Percentiles rank a stretch among this genome's conserved stretches.
These are phyloP conservation scores for Fabrea salina DNA, from an alignment of 169 alveolate genomes.

Conservation along the genomic window DNA sequence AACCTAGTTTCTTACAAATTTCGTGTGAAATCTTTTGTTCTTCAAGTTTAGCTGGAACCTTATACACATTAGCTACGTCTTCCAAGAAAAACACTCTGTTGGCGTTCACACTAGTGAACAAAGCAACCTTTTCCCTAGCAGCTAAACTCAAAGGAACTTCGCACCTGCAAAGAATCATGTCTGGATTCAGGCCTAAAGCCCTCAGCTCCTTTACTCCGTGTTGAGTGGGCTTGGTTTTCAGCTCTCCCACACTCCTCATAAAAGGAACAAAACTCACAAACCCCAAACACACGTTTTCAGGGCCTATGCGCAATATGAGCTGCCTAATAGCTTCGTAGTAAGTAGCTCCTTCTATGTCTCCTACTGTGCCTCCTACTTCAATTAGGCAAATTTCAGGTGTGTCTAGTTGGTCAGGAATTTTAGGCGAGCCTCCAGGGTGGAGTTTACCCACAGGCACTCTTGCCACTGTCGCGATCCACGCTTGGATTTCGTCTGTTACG, in stretches of 20 bases:
- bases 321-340: slow-evolving; percentile 93
- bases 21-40: neutral
- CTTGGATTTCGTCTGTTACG: slow-evolving; percentile 64
- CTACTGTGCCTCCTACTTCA: slow-evolving; percentile 98
- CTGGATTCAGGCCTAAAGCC: neutral
- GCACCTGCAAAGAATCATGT: neutral
- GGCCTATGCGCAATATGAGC: slow-evolving; percentile 72
- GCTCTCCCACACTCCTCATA: slow-evolving; percentile 84
- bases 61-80: slow-evolving; percentile 4
- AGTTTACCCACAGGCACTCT: slow-evolving; percentile 41
- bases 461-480: slow-evolving; percentile 84
- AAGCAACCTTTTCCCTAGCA: neutral
- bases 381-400: slow-evolving; percentile 90
- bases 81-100: neutral
- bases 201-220: slow-evolving; percentile 79
- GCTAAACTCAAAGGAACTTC: neutral
- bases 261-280: slow-evolving; percentile 87
- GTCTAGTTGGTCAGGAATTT: neutral
- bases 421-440: neutral
- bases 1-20: neutral
- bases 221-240: slow-evolving; percentile 92
- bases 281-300: slow-evolving; percentile 82
- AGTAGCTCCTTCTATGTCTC: slow-evolving; percentile 94
- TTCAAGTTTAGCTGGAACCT: neutral
- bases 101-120: neutral